These are phyloP conservation scores for Seiridium cupressi DNA, from an alignment of 2,329 filamentous ascomycete species.

Conservation along the genomic window DNA sequence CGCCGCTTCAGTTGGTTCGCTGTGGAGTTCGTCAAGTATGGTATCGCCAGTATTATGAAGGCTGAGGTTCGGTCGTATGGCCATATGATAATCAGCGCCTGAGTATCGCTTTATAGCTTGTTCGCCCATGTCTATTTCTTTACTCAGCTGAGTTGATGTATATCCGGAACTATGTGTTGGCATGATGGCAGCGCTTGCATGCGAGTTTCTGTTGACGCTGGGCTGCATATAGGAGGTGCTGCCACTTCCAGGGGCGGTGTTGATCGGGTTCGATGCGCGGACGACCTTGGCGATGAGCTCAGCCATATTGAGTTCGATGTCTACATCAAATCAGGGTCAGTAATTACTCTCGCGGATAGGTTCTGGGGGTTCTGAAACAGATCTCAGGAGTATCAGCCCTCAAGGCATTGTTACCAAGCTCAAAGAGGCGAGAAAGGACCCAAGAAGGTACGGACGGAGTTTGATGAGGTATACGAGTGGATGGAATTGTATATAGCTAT, in stretches of 20 bases:
- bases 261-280: slow-evolving; percentile 5
- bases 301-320: slow-evolving; percentile 55
- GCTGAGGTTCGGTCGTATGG: background rate
- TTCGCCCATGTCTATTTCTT: background rate
- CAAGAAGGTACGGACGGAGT: slow-evolving; percentile 24
- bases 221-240: background rate
- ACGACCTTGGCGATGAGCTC: slow-evolving; percentile 43
- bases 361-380: no score
- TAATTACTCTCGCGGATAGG: no score
- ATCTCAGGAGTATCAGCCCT: no score
- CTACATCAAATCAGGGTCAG: no score
- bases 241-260: background rate
- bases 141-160: background rate
- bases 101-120: background rate
- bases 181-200: no score
- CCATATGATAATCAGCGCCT: background rate
- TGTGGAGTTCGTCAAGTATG: background rate
- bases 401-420: no score
- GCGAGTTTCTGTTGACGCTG: background rate
- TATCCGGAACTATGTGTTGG: background rate
- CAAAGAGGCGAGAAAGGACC: no score
- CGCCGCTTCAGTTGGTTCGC: background rate
- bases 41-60: background rate
- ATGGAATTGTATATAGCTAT: slow-evolving; percentile 47
- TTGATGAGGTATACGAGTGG: slow-evolving; percentile 53